phyloP scores from a whole-genome alignment of 257 asterid genomes.

The Gentiana straminea region DNA sequence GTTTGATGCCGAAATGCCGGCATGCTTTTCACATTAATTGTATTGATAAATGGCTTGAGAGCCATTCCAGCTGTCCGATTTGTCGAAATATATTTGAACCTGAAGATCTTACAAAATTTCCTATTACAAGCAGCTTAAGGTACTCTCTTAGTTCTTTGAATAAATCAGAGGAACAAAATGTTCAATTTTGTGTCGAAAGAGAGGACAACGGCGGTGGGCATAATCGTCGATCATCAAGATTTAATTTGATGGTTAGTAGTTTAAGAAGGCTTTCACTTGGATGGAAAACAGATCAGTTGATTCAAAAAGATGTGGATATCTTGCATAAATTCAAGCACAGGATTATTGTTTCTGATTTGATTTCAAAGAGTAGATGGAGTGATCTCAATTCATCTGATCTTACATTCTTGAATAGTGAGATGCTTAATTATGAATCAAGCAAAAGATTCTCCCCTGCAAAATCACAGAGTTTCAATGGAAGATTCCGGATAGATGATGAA shows the following conservation, averaged over 20 bases:
- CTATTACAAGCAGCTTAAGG: conserved; percentile 3
- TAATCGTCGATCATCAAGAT: background rate
- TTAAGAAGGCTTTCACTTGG: background rate
- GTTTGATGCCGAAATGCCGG: conserved; percentile 39
- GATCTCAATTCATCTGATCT: conserved; percentile 38
- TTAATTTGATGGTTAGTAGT: background rate
- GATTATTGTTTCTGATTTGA: conserved; percentile 36
- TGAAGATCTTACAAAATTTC: background rate
- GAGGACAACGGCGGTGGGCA: background rate
- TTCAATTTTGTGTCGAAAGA: conserved; percentile 1
- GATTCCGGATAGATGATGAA: conserved; percentile 4
- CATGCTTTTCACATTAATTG: conserved; percentile 48
- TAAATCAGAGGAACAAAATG: background rate
- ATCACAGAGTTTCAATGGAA: background rate
- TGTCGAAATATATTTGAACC: conserved; percentile 20
- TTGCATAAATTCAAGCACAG: conserved; percentile 31
- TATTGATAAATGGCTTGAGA: conserved; percentile 42
- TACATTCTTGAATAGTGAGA: conserved; percentile 33
- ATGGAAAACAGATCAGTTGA: background rate
- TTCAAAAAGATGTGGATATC: background rate
- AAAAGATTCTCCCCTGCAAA: conserved; percentile 12
- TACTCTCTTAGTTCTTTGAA: conserved; percentile 2
- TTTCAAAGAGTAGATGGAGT: conserved; percentile 45
- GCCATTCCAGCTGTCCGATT: conserved; percentile 46
- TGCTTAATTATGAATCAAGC: conserved; percentile 21